phyloP scores from a whole-genome alignment of 768 basidiomycete genomes.

The Tylopilus subfusipes region DNA sequence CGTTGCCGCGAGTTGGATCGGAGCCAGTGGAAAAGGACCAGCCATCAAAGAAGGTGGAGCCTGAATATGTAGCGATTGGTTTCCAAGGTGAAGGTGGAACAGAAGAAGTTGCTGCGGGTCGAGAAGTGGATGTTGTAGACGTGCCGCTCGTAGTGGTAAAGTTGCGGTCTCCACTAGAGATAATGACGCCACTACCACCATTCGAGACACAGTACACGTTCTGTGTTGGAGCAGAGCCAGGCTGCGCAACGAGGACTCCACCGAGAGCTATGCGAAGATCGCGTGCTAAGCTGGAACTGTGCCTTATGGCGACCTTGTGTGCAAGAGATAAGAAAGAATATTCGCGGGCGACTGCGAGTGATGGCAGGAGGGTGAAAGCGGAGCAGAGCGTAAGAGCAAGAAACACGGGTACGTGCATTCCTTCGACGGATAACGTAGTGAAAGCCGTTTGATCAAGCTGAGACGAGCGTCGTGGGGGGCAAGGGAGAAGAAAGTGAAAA shows the following conservation, averaged over 20 bases:
- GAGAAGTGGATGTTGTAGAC: conserved; percentile 20
- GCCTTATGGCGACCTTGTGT: conserved; percentile 53
- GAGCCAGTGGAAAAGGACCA: conserved; percentile 67
- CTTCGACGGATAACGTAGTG: background rate
- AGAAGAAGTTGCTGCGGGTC: conserved; percentile 17
- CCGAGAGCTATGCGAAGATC: conserved; percentile 68
- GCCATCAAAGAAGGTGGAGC: conserved; percentile 74
- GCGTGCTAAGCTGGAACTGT: conserved; percentile 58
- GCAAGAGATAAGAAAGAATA: conserved; percentile 38
- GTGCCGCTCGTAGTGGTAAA: conserved; percentile 26
- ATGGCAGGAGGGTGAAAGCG: conserved; percentile 24
- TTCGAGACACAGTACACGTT: conserved; percentile 36
- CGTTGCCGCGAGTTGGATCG: conserved; percentile 78
- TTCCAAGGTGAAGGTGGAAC: conserved; percentile 53
- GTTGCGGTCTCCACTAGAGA: conserved; percentile 14
- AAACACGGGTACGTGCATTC: conserved; percentile 28
- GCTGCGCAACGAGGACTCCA: conserved; percentile 47
- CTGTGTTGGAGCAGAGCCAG: conserved; percentile 25
- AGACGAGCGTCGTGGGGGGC: background rate
- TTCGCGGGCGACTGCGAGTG: conserved; percentile 21
- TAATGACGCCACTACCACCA: conserved; percentile 19
- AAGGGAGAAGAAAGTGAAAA: background rate
- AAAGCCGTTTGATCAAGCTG: background rate
- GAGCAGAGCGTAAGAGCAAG: conserved; percentile 33
- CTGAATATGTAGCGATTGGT: conserved; percentile 55